Conservation (phyloP, 2,329 filamentous ascomycete species). For the Sporothrix pallida region DNA sequence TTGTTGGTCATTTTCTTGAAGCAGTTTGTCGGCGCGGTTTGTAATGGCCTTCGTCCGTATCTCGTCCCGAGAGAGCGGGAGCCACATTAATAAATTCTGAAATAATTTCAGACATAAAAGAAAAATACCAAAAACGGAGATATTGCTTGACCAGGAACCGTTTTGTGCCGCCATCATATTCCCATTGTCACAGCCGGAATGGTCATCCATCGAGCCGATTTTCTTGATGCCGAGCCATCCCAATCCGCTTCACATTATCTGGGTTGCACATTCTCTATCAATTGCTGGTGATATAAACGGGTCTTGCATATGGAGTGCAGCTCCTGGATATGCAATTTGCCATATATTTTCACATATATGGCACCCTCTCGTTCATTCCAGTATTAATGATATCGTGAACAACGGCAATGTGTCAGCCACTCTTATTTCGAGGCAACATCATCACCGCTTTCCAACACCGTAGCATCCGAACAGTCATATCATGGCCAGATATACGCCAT, state of each 20-base stretch:
- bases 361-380: neutral
- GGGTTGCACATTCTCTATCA: neutral
- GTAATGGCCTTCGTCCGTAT: neutral
- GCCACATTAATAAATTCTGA: neutral
- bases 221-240: neutral
- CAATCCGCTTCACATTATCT: neutral
- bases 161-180: neutral
- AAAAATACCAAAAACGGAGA: neutral
- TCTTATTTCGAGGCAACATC: too few species aligned
- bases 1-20: neutral
- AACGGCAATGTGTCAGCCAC: neutral
- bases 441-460: too few species aligned
- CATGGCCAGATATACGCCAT: too few species aligned
- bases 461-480: too few species aligned
- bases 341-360: neutral
- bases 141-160: neutral
- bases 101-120: neutral
- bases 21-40: constrained; percentile 11
- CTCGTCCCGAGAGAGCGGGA: neutral
- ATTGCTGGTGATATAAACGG: neutral
- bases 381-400: neutral
- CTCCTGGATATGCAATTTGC: neutral
- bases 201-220: neutral
- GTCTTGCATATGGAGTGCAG: neutral
- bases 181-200: neutral